Evolutionary conservation across 1,284 basidiomycete genomes (phyloP).

Genomic region (Inonotus obliquus): DNA sequence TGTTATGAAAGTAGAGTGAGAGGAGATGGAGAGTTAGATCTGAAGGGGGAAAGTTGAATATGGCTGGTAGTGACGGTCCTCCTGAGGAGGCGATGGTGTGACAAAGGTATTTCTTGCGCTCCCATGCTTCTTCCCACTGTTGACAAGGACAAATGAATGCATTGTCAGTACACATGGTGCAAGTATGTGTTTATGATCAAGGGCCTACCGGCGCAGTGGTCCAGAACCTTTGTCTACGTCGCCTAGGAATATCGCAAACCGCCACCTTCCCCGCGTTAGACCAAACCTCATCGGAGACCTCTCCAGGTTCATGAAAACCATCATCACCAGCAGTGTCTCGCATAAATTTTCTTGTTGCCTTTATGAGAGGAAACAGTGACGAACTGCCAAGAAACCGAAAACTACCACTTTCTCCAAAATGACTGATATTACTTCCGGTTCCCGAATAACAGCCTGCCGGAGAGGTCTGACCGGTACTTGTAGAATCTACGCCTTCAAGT

Average conservation of each 20-base stretch:
- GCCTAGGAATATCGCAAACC: conserved; percentile 2
- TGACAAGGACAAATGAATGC: neutral
- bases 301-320: conserved; percentile 2
- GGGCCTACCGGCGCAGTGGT: conserved; percentile 8
- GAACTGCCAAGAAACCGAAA: conserved; percentile 15
- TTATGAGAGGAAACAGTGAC: conserved; percentile 9
- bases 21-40: conserved; percentile 44
- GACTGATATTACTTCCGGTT: neutral
- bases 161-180: neutral
- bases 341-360: conserved; percentile 9
- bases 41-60: conserved; percentile 48
- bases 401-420: conserved; percentile 1
- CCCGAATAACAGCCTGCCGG: neutral
- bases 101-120: conserved; percentile 29
- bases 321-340: conserved; percentile 4
- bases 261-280: neutral
- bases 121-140: conserved; percentile 56
- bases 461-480: neutral
- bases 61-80: conserved; percentile 34
- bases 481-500: neutral
- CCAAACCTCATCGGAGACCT: neutral
- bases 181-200: neutral
- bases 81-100: conserved; percentile 23
- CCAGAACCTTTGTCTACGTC: conserved; percentile 13
- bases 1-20: conserved; percentile 43